These are phyloP conservation scores for Aspergillus sclerotiicarbonarius DNA, from an alignment of 495 filamentous ascomycete genomes.

Conservation along the genomic window DNA sequence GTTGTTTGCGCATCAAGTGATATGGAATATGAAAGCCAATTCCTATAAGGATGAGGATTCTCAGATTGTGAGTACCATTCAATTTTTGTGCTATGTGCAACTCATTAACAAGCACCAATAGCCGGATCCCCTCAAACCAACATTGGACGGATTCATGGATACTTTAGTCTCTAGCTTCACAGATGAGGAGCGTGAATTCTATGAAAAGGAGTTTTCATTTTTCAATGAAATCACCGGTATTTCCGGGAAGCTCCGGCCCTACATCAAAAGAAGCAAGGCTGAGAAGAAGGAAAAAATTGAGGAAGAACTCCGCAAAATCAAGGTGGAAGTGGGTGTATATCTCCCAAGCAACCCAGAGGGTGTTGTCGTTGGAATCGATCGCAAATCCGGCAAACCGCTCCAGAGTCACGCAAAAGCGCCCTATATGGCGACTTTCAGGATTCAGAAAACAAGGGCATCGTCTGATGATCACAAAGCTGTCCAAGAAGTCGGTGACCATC, in stretches of 20 bases:
- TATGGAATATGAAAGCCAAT: slow-evolving; percentile 99
- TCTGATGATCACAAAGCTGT: slow-evolving; percentile 22
- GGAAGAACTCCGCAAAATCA: slow-evolving; percentile 94
- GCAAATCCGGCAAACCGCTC: slow-evolving; percentile 93
- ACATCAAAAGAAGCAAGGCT: slow-evolving; percentile 86
- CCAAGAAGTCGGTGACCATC: slow-evolving; percentile 14
- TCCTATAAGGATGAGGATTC: slow-evolving; percentile 96
- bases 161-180: slow-evolving; percentile 82
- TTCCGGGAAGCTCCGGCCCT: slow-evolving; percentile 91
- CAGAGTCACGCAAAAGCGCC: slow-evolving; percentile 98
- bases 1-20: slow-evolving; percentile 97
- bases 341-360: slow-evolving; percentile 96
- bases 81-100: neutral
- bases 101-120: slow-evolving; percentile 45
- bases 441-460: slow-evolving; percentile 70
- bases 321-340: slow-evolving; percentile 95
- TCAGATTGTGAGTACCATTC: slow-evolving; percentile 63
- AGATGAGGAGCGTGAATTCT: slow-evolving; percentile 74
- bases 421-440: slow-evolving; percentile 97
- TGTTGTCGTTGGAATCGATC: slow-evolving; percentile 94
- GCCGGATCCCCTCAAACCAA: slow-evolving; percentile 92
- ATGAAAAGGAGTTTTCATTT: slow-evolving; percentile 93
- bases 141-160: slow-evolving; percentile 84
- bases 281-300: slow-evolving; percentile 99
- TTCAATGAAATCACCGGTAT: slow-evolving; percentile 96